Conservation (phyloP, 306 rosid species). For the Bauhinia variegata region DNA sequence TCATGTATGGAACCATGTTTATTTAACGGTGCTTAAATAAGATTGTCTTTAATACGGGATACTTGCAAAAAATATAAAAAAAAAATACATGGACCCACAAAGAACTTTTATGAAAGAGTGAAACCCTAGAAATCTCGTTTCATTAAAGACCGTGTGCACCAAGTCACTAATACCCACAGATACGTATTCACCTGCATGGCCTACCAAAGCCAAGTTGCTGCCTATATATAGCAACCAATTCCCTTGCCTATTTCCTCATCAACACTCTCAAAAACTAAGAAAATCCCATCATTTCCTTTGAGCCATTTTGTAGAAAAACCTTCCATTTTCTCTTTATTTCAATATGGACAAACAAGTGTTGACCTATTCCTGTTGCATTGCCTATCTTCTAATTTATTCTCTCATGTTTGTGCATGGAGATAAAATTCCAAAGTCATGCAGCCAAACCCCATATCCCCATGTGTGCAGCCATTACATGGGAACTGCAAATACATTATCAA, state of each 20-base stretch:
- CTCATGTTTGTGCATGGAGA: slow-evolving; percentile 44
- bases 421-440: slow-evolving; percentile 46
- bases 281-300: slow-evolving; percentile 4
- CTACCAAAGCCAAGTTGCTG: slow-evolving; percentile 33
- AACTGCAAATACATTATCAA: slow-evolving; percentile 41
- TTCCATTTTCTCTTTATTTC: not conserved
- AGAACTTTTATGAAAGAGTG: slow-evolving; percentile 9
- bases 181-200: slow-evolving; percentile 15
- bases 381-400: slow-evolving; percentile 33
- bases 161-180: slow-evolving; percentile 18
- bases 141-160: not conserved
- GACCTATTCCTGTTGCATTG: slow-evolving; percentile 39
- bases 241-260: slow-evolving; percentile 16
- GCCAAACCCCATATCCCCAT: slow-evolving; percentile 73
- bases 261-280: slow-evolving; percentile 25
- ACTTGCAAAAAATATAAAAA: too few relatives aligned
- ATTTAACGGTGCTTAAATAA: too few relatives aligned
- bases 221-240: slow-evolving; percentile 53
- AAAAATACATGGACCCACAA: slow-evolving; percentile 37
- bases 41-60: too few relatives aligned
- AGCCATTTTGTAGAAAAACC: not conserved
- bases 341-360: slow-evolving; percentile 46
- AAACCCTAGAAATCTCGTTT: slow-evolving; percentile 10
- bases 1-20: slow-evolving; percentile 36
- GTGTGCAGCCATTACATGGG: slow-evolving; percentile 57